Evolutionary conservation across 306 rosid genomes (phyloP).

Genomic region (Gynostemma pentaphyllum): DNA sequence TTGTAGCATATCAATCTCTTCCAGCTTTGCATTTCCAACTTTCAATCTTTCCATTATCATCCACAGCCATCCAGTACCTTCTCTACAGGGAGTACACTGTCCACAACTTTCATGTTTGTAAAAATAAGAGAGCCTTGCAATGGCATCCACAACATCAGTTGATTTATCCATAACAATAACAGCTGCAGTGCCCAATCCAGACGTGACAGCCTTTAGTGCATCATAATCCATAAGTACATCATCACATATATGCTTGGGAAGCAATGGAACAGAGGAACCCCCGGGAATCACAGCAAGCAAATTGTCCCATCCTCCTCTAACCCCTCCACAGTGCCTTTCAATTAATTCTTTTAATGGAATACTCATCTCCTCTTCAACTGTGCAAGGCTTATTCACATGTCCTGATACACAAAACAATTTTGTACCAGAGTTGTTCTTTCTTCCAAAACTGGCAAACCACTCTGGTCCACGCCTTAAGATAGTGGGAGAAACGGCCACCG

Average conservation of each 20-base stretch:
- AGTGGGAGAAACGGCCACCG: slow-evolving; percentile 97
- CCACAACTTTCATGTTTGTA: slow-evolving; percentile 99
- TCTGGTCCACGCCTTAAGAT: slow-evolving; percentile 96
- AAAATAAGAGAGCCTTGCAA: slow-evolving; percentile 95
- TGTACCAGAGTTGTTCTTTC: slow-evolving; percentile 96
- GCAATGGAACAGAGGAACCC: slow-evolving; percentile 92
- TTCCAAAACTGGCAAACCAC: slow-evolving; percentile 97
- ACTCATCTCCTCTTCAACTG: slow-evolving; percentile 99
- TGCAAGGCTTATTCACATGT: slow-evolving; percentile 97
- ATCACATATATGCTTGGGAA: slow-evolving; percentile 82
- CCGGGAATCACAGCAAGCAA: slow-evolving; percentile 94
- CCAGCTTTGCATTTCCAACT: slow-evolving; percentile 92
- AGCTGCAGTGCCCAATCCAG: slow-evolving; percentile 98
- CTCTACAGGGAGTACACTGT: slow-evolving; percentile 98
- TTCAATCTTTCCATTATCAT: slow-evolving; percentile 95
- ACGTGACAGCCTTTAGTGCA: slow-evolving; percentile 74
- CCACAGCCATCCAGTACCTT: slow-evolving; percentile 99
- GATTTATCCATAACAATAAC: slow-evolving; percentile 99
- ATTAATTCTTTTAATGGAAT: slow-evolving; percentile 85
- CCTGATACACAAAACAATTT: slow-evolving; percentile 87
- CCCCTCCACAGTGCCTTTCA: slow-evolving; percentile 99
- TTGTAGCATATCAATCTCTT: slow-evolving; percentile 98
- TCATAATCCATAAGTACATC: slow-evolving; percentile 95
- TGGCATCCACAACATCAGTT: slow-evolving; percentile 93
- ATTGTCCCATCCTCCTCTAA: slow-evolving; percentile 99